Conservation (phyloP, 768 basidiomycete species). For the Mycena indigotica region DNA sequence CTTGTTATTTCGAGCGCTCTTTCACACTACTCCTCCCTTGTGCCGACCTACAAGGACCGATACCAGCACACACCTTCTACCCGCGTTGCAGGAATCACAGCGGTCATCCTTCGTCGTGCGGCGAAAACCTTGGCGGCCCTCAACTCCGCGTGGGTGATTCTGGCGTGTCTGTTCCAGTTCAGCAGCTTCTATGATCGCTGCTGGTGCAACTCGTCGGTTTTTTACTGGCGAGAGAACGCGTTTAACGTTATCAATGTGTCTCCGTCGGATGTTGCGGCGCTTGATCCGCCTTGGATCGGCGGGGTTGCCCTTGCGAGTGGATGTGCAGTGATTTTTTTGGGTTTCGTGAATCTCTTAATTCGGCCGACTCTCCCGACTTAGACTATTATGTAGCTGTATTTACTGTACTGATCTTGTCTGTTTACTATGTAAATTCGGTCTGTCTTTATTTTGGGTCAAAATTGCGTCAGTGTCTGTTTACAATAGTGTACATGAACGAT, state of each 20-base stretch:
- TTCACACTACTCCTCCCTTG: slow-evolving; percentile 27
- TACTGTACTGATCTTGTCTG: too few species aligned
- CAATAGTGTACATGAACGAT: too few species aligned
- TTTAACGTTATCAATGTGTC: slow-evolving; percentile 28
- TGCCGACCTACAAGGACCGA: slow-evolving; percentile 11
- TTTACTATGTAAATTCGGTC: too few species aligned
- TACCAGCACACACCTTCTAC: slow-evolving; percentile 29
- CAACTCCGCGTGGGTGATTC: slow-evolving; percentile 29
- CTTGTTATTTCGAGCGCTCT: slow-evolving; percentile 31
- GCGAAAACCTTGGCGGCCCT: slow-evolving; percentile 27
- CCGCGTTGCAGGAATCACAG: slow-evolving; percentile 26
- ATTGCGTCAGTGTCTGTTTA: too few species aligned
- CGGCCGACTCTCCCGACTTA: slow-evolving; percentile 18
- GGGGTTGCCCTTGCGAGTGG: slow-evolving; percentile 19
- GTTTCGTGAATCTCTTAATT: slow-evolving; percentile 14
- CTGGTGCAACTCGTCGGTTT: slow-evolving; percentile 30
- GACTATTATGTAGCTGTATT: too few species aligned
- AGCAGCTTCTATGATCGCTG: slow-evolving; percentile 28
- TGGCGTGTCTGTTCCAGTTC: slow-evolving; percentile 31
- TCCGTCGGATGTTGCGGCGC: slow-evolving; percentile 1
- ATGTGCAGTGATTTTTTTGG: slow-evolving; percentile 17
- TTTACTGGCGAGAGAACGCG: slow-evolving; percentile 19
- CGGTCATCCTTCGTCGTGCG: slow-evolving; percentile 24
- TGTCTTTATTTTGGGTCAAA: too few species aligned
- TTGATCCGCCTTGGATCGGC: slow-evolving; percentile 16